Evolutionary conservation across 192 early-diverging fungal species (phyloP).

Genomic region (Backusella macrospora): DNA sequence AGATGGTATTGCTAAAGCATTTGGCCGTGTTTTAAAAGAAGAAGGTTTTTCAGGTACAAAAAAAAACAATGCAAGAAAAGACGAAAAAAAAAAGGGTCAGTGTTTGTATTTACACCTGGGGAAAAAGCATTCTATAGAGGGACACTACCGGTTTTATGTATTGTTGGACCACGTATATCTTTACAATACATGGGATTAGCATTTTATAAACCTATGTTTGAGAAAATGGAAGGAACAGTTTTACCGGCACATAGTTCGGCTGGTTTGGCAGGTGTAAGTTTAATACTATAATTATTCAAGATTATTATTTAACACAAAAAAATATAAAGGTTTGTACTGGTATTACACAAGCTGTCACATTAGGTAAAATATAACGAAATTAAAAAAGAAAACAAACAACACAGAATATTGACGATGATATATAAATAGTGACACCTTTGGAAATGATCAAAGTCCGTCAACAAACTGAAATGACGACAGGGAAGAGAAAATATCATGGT

Average conservation of each 20-base stretch:
- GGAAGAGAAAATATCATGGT: conserved; percentile 40
- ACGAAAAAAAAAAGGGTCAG: background rate
- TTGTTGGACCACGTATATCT: conserved; percentile 47
- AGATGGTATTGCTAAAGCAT: conserved; percentile 39
- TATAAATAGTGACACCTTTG: conserved; percentile 41
- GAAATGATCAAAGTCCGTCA: conserved; percentile 50
- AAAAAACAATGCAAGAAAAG: background rate
- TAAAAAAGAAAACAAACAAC: background rate
- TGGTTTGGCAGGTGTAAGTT: conserved; percentile 43
- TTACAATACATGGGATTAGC: conserved; percentile 48
- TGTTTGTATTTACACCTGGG: too few relatives aligned
- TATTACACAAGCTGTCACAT: conserved; percentile 44
- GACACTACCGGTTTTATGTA: conserved; percentile 45
- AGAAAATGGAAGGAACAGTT: conserved; percentile 40
- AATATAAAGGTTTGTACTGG: conserved; percentile 43
- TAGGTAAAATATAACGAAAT: conserved; percentile 27
- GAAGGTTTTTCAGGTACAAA: conserved; percentile 43
- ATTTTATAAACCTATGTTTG: conserved; percentile 50
- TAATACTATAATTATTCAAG: background rate
- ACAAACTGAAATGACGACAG: conserved; percentile 45
- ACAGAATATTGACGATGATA: background rate
- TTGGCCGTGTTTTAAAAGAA: conserved; percentile 31
- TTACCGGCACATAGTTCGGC: conserved; percentile 43
- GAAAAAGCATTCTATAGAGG: conserved; percentile 44
- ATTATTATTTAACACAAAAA: background rate